Evolutionary conservation across 495 filamentous ascomycete species (phyloP).

Genomic region (Aspergillus egyptiacus): DNA sequence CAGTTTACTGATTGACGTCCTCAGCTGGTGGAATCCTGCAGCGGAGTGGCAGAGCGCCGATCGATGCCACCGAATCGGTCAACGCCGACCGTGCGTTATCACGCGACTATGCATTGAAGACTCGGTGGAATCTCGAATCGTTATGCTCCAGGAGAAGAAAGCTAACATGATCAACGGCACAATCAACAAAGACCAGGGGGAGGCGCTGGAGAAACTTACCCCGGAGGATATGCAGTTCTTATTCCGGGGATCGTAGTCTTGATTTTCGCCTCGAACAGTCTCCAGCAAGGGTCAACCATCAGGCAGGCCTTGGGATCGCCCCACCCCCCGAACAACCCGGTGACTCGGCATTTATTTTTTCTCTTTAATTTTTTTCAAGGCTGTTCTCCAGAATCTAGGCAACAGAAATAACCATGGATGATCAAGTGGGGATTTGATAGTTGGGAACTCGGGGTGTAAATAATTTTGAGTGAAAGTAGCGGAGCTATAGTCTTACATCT

Average conservation of each 20-base stretch:
- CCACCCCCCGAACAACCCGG: not conserved
- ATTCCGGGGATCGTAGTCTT: conserved; percentile 59
- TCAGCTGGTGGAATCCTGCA: conserved; percentile 92
- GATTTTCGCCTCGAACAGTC: not conserved
- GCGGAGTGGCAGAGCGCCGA: conserved; percentile 98
- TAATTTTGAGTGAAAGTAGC: too few species aligned
- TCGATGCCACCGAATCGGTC: conserved; percentile 94
- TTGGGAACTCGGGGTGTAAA: not conserved
- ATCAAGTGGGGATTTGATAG: too few species aligned
- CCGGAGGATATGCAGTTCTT: conserved; percentile 91
- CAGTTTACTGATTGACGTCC: not conserved
- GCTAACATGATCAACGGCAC: conserved; percentile 92
- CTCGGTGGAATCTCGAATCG: conserved; percentile 90
- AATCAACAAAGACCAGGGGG: conserved; percentile 78
- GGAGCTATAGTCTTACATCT: too few species aligned
- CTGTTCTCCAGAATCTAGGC: not conserved
- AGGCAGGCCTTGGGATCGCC: not conserved
- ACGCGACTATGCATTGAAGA: conserved; percentile 93
- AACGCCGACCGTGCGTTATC: conserved; percentile 87
- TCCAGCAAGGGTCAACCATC: not conserved
- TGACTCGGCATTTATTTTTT: not conserved
- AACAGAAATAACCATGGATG: conserved; percentile 1
- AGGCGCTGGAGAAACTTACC: conserved; percentile 82
- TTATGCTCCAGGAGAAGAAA: conserved; percentile 95
- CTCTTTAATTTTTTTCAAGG: not conserved